A percentile compares a stretch with the other conserved stretches of the same genome.
Evolutionary conservation across 257 asterid genomes (phyloP).

Genomic region (Penstemon barbatus): DNA sequence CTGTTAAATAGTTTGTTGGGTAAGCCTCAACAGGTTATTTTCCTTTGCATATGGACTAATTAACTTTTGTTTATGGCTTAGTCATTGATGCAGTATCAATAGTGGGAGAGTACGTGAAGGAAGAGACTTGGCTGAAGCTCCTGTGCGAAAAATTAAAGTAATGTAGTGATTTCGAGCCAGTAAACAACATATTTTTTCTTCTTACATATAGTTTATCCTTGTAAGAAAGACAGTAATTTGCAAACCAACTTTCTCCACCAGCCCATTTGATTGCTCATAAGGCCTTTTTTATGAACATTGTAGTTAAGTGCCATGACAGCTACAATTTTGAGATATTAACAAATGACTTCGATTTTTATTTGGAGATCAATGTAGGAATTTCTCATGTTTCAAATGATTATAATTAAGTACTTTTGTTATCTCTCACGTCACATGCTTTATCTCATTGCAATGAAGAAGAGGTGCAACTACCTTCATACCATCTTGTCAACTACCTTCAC

Average conservation of each 20-base stretch:
- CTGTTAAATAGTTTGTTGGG: neutral
- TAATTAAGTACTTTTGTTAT: too few relatives aligned
- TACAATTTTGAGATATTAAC: too few relatives aligned
- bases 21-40: neutral
- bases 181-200: conserved; percentile 5
- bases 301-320: too few relatives aligned
- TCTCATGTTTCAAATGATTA: neutral
- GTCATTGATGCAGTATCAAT: conserved; percentile 73
- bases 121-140: conserved; percentile 83
- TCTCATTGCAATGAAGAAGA: neutral
- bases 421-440: neutral
- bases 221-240: conserved; percentile 7
- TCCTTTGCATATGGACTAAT: conserved; percentile 27
- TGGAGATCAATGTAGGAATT: neutral
- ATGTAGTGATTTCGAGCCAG: conserved; percentile 18
- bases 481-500: too few relatives aligned
- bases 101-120: conserved; percentile 86
- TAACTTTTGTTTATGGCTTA: conserved; percentile 37
- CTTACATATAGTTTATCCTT: neutral
- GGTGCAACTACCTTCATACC: neutral
- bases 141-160: conserved; percentile 75
- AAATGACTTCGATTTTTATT: neutral
- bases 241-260: neutral
- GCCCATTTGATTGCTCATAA: conserved; percentile 5
- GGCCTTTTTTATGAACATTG: neutral